Evolutionary conservation across 805 yeast species (phyloP), one percentile per base, ranked within the genome.

Genomic region (Candida argentea): DNA sequence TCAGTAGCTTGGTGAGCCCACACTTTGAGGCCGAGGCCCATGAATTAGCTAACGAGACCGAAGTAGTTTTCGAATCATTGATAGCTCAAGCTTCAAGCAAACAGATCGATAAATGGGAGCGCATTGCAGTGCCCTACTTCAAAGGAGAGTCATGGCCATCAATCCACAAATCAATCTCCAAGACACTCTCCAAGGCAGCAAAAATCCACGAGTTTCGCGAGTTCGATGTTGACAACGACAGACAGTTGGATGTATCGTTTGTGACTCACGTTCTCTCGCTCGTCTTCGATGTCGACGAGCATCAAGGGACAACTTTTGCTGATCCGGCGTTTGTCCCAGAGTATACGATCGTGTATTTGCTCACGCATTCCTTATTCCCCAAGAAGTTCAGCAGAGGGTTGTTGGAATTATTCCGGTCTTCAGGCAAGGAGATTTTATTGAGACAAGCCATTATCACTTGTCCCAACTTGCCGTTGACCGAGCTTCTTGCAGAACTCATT

Each of bases 311-410:
- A n/a, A 28, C 35, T 35, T 37, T 46, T 33, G 29, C 34, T 6
- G 33, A 43, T 25, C 44, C 42, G 9, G 46, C 42, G 11, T 61
- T 65, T 32, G 41, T 67, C 20, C 73, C 91, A 28, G 75, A 76
- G 42, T 55, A 55, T 26, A 62, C 85, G 3, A 52, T 84, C 26
- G 69, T 79, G 1, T 87, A 83, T 45, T 61, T 87, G 19, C 61
- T 89, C 36, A 81, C 95, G 3, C 94, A 89, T 56, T 95, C 95
- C 11, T 56, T 84, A 12, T 86, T 79, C 53, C 95, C 96, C 6
- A 51, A 60, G 10, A 55, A 63, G 12, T 68, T 64, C 34, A 61
- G 83, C 6, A 52, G 56, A 4, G 75, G 74, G 2, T 49, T 87
- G 25, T 53, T 89, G 24, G 45, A 60, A 10, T 57, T 84, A 16